Percentiles rank a stretch among this genome's conserved stretches.
phyloP scores from a whole-genome alignment of 2,329 filamentous ascomycete genomes.

The Graphiopsis chlorocephala region DNA sequence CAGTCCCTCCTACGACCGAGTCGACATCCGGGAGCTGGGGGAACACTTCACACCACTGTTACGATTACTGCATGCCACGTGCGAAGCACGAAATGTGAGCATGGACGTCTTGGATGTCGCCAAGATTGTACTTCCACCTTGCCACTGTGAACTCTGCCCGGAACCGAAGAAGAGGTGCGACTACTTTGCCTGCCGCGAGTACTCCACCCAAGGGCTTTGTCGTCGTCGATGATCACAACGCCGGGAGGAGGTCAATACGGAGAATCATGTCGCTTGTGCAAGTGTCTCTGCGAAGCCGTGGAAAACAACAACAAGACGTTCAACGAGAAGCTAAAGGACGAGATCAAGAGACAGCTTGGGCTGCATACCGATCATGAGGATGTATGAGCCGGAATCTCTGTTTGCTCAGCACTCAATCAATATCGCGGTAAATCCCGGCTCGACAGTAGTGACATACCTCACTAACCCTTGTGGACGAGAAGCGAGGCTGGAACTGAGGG shows the following conservation, averaged over 20 bases:
- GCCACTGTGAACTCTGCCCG: too few relatives aligned
- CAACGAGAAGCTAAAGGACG: neutral
- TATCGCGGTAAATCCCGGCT: neutral
- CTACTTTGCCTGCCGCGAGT: too few relatives aligned
- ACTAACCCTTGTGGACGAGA: neutral
- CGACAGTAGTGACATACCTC: neutral
- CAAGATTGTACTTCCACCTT: too few relatives aligned
- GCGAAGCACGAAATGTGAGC: neutral
- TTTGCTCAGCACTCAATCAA: neutral
- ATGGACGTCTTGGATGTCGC: neutral
- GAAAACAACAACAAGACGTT: neutral
- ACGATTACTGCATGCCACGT: neutral
- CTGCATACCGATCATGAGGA: neutral
- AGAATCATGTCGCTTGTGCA: neutral
- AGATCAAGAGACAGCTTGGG: neutral
- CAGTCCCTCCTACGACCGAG: neutral
- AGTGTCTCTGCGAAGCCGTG: neutral
- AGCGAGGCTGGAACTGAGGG: neutral
- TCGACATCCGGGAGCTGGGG: neutral
- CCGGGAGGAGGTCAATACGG: too few relatives aligned
- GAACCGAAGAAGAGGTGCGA: too few relatives aligned
- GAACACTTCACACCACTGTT: neutral
- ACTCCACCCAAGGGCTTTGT: too few relatives aligned
- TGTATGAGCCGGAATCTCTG: neutral
- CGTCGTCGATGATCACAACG: too few relatives aligned